Evolutionary conservation across 805 yeast species (phyloP), one percentile per base, ranked within the genome.

Genomic region (Metschnikowia continentalis): DNA sequence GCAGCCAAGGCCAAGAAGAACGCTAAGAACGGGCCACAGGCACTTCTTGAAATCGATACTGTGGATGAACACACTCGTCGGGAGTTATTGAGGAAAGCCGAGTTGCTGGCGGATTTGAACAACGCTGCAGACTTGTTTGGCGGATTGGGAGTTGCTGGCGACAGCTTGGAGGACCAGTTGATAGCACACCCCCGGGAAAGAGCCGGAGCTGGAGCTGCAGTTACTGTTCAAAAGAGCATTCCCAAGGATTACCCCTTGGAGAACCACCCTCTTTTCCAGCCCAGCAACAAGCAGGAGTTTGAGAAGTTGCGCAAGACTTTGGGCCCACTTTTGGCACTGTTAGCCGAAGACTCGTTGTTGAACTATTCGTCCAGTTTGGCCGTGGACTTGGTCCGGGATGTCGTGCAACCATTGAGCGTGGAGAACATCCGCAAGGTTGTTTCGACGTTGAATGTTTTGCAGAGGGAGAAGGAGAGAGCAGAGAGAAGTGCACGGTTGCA

Each of bases 51-150:
- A 42, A 77, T 87, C 55, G 92, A 86, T 54, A 73, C 74, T 15
- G 79, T 87, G 38, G 96, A 89, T 66, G 87, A 82, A 57, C 76
- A 74, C 55, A 84, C 92, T n/a, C 79, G 89, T 63, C 80, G 75
- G 59, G 90, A 86, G 63, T 69, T 90, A 68, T 76, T 88, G 69
- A 84, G 77, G 63, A 76, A 86, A 66, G 96, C 94, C 19, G 96
- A 92, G 70, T 62, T 89, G 53, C 84, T 82, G 44, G 80, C 96
- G 26, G 99, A 92, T 72, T 76, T 92, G 68, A 89, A 88, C 69
- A 89, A 88, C 65, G 98, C 99, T 32, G 92, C 96, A 7, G 96
- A 88, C 61, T 75, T 92, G 60, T 90, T 92, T 65, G 96, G 90
- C 32, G 90, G 89, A 14, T 74, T 76, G 58, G 80, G 80, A 39